Conservation (phyloP, 164 flowering plant species). For the Vitis labrusca region DNA sequence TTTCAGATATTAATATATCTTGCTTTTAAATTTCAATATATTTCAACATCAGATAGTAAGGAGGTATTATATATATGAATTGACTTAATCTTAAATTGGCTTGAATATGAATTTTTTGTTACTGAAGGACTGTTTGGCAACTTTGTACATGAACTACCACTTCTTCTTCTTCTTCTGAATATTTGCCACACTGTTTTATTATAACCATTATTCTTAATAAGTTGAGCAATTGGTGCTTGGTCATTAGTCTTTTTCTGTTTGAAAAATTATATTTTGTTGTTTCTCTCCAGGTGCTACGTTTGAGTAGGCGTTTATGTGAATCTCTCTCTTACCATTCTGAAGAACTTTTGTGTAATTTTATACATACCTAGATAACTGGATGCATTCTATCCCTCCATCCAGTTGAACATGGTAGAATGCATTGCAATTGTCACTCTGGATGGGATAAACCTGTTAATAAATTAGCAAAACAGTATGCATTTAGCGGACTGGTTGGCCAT, state of each 20-base stretch:
- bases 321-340: neutral
- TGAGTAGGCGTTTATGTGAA: neutral
- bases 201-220: neutral
- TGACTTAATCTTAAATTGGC: neutral
- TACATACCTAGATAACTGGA: too few species aligned
- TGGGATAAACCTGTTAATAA: too few species aligned
- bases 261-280: neutral
- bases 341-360: too few species aligned
- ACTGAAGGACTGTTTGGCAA: too few species aligned
- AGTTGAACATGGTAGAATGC: too few species aligned
- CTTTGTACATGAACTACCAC: too few species aligned
- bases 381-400: too few species aligned
- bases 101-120: neutral
- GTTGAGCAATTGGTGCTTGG: neutral
- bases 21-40: neutral
- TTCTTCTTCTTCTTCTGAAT: neutral
- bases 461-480: neutral
- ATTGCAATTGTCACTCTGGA: too few species aligned
- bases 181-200: neutral
- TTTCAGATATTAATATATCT: neutral
- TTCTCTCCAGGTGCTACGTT: neutral
- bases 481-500: neutral
- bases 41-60: neutral
- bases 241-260: neutral
- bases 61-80: neutral